Percentiles rank a stretch among this genome's conserved stretches.
Evolutionary conservation across 768 basidiomycete species (phyloP).

Genomic region (Cystobasidium ongulense): DNA sequence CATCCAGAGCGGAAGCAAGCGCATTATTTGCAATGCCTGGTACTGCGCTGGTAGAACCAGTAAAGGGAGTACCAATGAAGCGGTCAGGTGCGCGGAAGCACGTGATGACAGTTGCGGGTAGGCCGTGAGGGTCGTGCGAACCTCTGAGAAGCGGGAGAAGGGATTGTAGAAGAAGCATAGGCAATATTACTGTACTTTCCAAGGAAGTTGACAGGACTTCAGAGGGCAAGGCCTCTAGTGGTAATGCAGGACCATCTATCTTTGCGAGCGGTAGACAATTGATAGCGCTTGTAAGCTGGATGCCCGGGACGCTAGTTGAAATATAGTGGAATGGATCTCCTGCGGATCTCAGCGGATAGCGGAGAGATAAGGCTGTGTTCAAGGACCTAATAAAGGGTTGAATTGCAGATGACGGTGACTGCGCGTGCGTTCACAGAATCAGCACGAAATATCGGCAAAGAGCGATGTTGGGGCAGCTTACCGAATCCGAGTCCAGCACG

Average conservation of each 20-base stretch:
- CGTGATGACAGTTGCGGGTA: conserved; percentile 20
- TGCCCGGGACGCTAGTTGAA: conserved; percentile 46
- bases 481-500: conserved; percentile 71
- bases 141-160: conserved; percentile 37
- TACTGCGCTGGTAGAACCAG: background rate
- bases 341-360: conserved; percentile 66
- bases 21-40: conserved; percentile 3
- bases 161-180: conserved; percentile 30
- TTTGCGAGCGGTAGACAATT: conserved; percentile 56
- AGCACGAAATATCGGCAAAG: background rate
- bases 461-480: conserved; percentile 43
- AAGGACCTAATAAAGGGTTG: conserved; percentile 72
- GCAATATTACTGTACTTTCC: conserved; percentile 26
- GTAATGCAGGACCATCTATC: background rate
- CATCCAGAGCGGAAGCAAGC: background rate
- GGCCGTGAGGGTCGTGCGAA: background rate
- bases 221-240: conserved; percentile 35
- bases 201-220: conserved; percentile 16
- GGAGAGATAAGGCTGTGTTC: conserved; percentile 66
- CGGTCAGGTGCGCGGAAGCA: conserved; percentile 16
- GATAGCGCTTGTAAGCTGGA: conserved; percentile 60
- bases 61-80: conserved; percentile 8
- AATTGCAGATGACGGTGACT: conserved; percentile 54
- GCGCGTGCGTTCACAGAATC: background rate
- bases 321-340: conserved; percentile 64